Evolutionary conservation across 1,139 yeast species (phyloP).

Genomic region (Saccharomyces pastorianus): DNA sequence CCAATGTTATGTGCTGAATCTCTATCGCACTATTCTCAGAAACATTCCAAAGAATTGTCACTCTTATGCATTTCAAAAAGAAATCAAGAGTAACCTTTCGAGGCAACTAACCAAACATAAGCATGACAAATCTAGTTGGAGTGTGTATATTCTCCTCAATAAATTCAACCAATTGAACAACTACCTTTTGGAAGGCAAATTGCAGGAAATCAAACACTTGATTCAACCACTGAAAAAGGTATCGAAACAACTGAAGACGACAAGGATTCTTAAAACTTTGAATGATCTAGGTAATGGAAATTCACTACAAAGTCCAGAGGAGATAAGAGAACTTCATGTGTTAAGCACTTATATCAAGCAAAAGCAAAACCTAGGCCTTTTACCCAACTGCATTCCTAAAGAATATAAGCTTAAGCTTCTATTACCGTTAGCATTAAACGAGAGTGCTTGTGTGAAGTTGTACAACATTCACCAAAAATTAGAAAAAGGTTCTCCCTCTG

Average conservation of each 20-base stretch:
- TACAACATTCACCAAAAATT: conserved; percentile 14
- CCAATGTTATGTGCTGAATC: conserved; percentile 17
- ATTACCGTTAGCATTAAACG: conserved; percentile 26
- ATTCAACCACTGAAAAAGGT: conserved; percentile 6
- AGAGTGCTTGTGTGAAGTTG: conserved; percentile 14
- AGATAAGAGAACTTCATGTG: conserved; percentile 10
- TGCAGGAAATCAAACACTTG: conserved; percentile 9
- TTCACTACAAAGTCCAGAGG: conserved; percentile 3
- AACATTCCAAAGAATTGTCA: conserved; percentile 10
- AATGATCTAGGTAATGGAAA: background rate
- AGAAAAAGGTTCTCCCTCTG: conserved; percentile 23
- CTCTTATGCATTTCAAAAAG: conserved; percentile 14
- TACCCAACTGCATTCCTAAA: conserved; percentile 15
- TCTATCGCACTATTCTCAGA: conserved; percentile 24
- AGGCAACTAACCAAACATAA: conserved; percentile 12
- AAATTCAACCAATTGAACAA: conserved; percentile 13
- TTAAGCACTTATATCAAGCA: conserved; percentile 14
- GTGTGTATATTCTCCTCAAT: conserved; percentile 12
- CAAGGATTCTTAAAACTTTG: conserved; percentile 1
- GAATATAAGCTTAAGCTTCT: conserved; percentile 16
- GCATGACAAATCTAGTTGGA: conserved; percentile 24
- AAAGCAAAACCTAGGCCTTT: conserved; percentile 8
- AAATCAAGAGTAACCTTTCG: conserved; percentile 9
- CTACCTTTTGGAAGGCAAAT: conserved; percentile 6
- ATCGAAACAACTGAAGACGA: conserved; percentile 5